phyloP scores from a whole-genome alignment of 2,329 filamentous ascomycete species.

The Lecanicillium sp. region DNA sequence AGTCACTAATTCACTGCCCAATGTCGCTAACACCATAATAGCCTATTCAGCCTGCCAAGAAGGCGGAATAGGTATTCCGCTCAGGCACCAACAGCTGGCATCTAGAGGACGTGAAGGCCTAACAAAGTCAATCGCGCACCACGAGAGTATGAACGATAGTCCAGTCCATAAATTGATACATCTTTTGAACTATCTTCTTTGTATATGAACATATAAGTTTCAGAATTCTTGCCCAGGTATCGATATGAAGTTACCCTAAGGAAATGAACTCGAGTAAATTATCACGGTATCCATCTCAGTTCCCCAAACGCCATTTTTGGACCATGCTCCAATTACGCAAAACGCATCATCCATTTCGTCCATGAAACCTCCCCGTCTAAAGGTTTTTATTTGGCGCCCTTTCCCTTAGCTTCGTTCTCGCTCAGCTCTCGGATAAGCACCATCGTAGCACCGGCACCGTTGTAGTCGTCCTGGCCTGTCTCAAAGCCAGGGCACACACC shows the following conservation, averaged over 20 bases:
- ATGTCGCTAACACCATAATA: constrained; percentile 13
- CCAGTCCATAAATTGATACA: too few species aligned
- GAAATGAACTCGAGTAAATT: too few species aligned
- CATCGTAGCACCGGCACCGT: constrained; percentile 63
- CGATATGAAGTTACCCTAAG: too few species aligned
- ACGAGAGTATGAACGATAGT: too few species aligned
- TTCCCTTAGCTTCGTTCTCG: constrained; percentile 82
- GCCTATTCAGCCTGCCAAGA: constrained; percentile 33
- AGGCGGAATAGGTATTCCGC: constrained; percentile 33
- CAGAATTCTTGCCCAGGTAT: too few species aligned
- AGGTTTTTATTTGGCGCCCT: constrained; percentile 55
- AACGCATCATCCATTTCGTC: background rate
- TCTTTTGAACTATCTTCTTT: too few species aligned
- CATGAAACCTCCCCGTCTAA: too few species aligned
- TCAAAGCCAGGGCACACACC: constrained; percentile 83
- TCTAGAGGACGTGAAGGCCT: constrained; percentile 16
- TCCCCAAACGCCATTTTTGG: constrained; percentile 10
- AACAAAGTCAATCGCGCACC: too few species aligned
- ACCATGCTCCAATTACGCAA: constrained; percentile 4
- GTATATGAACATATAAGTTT: too few species aligned
- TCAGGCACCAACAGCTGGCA: constrained; percentile 22
- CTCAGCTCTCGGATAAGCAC: constrained; percentile 77
- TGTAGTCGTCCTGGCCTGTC: constrained; percentile 73
- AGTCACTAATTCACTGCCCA: background rate
- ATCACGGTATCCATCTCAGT: too few species aligned